Conservation (phyloP, 192 early-diverging fungal species). For the Piromyces sp. region DNA sequence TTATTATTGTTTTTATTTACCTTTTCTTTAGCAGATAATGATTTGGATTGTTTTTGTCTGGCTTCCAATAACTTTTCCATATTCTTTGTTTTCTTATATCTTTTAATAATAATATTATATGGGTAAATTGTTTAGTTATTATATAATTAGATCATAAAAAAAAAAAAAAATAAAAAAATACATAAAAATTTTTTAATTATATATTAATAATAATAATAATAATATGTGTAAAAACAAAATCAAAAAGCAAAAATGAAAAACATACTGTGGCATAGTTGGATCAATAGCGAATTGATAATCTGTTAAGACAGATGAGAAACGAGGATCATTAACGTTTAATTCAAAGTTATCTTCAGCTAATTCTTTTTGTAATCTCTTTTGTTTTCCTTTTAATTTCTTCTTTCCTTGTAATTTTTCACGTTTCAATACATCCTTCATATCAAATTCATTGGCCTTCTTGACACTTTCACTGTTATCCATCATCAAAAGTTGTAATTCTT, state of each 20-base stretch:
- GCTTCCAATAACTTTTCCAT: constrained; percentile 54
- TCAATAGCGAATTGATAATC: constrained; percentile 85
- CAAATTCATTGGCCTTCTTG: constrained; percentile 56
- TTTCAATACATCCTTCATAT: constrained; percentile 71
- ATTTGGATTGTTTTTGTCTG: neutral
- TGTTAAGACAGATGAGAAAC: constrained; percentile 63
- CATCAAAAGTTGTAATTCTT: constrained; percentile 67
- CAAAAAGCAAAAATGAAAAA: neutral
- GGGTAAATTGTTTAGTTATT: too few relatives aligned
- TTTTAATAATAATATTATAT: too few relatives aligned
- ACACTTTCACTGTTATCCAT: constrained; percentile 41
- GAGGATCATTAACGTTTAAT: constrained; percentile 65
- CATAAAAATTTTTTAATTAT: neutral
- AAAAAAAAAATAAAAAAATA: neutral
- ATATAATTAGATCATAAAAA: too few relatives aligned
- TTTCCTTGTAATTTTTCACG: constrained; percentile 48
- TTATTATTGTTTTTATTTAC: neutral
- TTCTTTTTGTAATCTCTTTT: constrained; percentile 28
- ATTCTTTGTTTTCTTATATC: constrained; percentile 66
- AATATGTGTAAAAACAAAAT: neutral
- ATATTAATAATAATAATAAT: neutral
- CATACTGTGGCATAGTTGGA: constrained; percentile 73
- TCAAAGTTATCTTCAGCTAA: constrained; percentile 65
- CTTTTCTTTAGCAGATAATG: neutral
- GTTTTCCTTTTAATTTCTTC: constrained; percentile 20